A percentile compares a stretch with the other conserved stretches of the same genome.
phyloP scores from a whole-genome alignment of 345 rosid genomes.

The Ricinus communis region DNA sequence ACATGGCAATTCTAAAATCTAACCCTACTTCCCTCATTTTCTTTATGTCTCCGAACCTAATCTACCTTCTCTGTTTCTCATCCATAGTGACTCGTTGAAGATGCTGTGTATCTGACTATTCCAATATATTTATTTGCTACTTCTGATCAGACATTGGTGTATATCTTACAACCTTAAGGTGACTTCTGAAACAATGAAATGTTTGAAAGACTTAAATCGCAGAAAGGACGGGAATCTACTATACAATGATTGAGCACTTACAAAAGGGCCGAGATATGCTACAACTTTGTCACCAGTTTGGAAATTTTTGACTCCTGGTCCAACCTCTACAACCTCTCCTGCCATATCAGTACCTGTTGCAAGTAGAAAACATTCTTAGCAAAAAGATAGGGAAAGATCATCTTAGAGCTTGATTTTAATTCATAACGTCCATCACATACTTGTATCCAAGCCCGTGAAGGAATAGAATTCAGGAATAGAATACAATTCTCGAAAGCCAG shows the following conservation, averaged over 20 bases:
- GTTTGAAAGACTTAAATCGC: background rate
- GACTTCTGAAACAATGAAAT: background rate
- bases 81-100: background rate
- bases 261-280: background rate
- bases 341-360: constrained; percentile 22
- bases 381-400: background rate
- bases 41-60: background rate
- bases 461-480: too few relatives aligned
- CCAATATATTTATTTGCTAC: background rate
- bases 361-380: background rate
- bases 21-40: background rate
- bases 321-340: constrained; percentile 25
- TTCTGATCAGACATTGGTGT: background rate
- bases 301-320: constrained; percentile 13
- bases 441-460: too few relatives aligned
- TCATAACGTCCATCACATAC: too few relatives aligned
- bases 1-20: background rate
- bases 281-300: constrained; percentile 21
- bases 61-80: background rate
- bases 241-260: constrained; percentile 7
- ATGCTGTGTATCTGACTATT: too few relatives aligned
- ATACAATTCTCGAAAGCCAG: too few relatives aligned
- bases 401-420: too few relatives aligned
- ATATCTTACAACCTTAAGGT: background rate
- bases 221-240: background rate